A percentile compares a stretch with the other conserved stretches of the same genome.
Evolutionary conservation across 1,284 basidiomycete genomes (phyloP).

Genomic region (Inonotus hispidus): DNA sequence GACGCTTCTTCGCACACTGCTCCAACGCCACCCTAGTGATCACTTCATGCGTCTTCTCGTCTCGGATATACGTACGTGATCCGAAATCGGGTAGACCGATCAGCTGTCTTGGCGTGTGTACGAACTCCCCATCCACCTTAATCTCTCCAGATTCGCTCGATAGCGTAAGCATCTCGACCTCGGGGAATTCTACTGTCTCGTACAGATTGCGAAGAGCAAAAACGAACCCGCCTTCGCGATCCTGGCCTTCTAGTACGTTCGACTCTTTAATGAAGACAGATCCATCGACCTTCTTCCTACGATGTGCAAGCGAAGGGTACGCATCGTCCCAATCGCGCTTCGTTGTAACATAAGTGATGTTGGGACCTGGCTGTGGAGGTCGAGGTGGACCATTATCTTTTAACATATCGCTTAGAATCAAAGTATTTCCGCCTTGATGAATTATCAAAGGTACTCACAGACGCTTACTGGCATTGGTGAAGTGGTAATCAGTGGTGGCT

Average conservation of each 20-base stretch:
- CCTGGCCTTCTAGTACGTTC: slow-evolving; percentile 5
- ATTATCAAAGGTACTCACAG: neutral
- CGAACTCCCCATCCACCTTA: neutral
- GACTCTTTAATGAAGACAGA: neutral
- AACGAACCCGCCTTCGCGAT: slow-evolving; percentile 4
- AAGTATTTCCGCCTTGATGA: neutral
- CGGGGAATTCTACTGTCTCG: neutral
- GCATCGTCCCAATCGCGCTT: neutral
- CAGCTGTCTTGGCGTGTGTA: neutral
- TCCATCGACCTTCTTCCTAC: neutral
- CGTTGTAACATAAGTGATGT: neutral
- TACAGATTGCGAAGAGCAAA: neutral
- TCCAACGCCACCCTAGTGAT: neutral
- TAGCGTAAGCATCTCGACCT: neutral
- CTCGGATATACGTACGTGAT: neutral
- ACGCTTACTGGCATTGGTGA: neutral
- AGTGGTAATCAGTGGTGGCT: neutral
- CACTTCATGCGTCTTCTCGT: neutral
- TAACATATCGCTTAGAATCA: neutral
- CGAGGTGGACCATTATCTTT: neutral
- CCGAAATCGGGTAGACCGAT: neutral
- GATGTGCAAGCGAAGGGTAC: neutral
- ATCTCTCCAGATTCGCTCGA: neutral
- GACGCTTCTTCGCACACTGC: neutral
- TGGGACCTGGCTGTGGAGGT: neutral